Evolutionary conservation across 495 filamentous ascomycete genomes (phyloP).

Genomic region (Penicillium bovifimosum): DNA sequence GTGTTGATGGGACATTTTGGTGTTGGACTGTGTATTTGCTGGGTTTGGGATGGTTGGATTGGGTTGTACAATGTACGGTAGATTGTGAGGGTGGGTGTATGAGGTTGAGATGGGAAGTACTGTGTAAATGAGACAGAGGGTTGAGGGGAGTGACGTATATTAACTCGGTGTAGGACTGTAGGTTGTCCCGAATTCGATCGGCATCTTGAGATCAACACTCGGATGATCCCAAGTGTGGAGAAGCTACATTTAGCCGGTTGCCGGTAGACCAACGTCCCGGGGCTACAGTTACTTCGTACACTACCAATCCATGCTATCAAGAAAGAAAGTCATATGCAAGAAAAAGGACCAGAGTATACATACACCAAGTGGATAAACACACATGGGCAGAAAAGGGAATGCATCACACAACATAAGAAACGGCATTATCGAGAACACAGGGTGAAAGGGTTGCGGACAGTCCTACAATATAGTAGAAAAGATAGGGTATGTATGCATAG

Average conservation of each 20-base stretch:
- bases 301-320: background rate
- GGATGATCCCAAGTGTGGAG: no score
- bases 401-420: constrained; percentile 1
- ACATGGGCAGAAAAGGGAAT: constrained; percentile 5
- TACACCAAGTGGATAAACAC: constrained; percentile 3
- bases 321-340: constrained; percentile 8
- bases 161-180: no score
- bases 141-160: no score
- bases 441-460: background rate
- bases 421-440: background rate
- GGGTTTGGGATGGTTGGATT: no score
- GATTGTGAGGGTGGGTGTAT: background rate
- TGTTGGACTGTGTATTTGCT: background rate
- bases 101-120: background rate
- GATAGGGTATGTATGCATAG: constrained; percentile 9
- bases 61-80: no score
- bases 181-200: no score
- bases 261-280: no score
- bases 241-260: no score
- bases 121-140: background rate
- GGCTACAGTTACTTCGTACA: background rate
- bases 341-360: constrained; percentile 7
- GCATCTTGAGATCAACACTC: no score
- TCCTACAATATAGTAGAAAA: background rate
- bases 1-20: constrained; percentile 6